A percentile compares a stretch with the other conserved stretches of the same genome.
Conservation (phyloP, 2,329 filamentous ascomycete species). For the Penicillium sp. region DNA sequence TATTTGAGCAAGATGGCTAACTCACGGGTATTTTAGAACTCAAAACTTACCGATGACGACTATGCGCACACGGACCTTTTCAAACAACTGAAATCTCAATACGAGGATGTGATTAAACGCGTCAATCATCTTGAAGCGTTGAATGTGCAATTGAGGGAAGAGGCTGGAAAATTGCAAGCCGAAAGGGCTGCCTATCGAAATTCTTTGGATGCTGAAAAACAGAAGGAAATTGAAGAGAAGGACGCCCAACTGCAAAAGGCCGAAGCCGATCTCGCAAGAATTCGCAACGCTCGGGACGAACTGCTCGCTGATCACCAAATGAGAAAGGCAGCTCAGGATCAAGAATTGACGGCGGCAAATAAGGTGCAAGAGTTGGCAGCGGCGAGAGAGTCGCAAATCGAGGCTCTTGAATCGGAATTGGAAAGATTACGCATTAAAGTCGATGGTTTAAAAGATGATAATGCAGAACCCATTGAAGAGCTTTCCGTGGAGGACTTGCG, state of each 20-base stretch:
- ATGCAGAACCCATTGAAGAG: constrained; percentile 49
- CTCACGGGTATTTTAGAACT: constrained; percentile 49
- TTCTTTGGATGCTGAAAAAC: constrained; percentile 76
- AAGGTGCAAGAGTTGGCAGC: constrained; percentile 76
- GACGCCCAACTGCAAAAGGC: constrained; percentile 76
- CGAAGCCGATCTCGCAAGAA: constrained; percentile 80
- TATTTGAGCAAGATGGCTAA: constrained; percentile 16
- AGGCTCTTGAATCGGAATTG: constrained; percentile 76
- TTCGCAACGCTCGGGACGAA: constrained; percentile 81
- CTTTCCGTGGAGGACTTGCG: constrained; percentile 69
- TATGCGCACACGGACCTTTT: constrained; percentile 90
- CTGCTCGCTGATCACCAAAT: constrained; percentile 75
- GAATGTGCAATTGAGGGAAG: constrained; percentile 78
- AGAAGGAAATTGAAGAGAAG: constrained; percentile 67
- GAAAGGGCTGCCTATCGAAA: constrained; percentile 79
- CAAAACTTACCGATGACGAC: constrained; percentile 82
- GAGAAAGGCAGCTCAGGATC: constrained; percentile 73
- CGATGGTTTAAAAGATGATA: constrained; percentile 42
- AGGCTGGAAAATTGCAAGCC: constrained; percentile 77
- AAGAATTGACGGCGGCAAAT: constrained; percentile 64
- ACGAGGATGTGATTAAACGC: constrained; percentile 87
- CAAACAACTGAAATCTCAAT: constrained; percentile 83
- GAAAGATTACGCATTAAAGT: constrained; percentile 61
- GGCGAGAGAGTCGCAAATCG: constrained; percentile 76
- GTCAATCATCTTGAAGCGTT: constrained; percentile 88